Evolutionary conservation across 768 basidiomycete species (phyloP).

Genomic region (Agrocybe chaxingu): DNA sequence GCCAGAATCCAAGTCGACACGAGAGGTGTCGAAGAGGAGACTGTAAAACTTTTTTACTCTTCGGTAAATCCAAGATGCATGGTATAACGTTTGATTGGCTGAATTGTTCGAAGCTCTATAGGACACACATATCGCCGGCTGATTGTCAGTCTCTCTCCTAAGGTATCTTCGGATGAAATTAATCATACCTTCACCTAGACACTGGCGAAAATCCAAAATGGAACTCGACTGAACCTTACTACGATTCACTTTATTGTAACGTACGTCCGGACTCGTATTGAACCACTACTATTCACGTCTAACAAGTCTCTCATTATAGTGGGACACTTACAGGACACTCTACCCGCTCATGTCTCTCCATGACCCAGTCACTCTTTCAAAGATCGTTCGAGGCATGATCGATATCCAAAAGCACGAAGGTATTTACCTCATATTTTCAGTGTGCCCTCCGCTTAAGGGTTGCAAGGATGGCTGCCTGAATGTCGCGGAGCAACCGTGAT

Average conservation of each 20-base stretch:
- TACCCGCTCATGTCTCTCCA: slow-evolving; percentile 64
- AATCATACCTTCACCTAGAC: slow-evolving; percentile 30
- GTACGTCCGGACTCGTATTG: slow-evolving; percentile 26
- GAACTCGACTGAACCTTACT: slow-evolving; percentile 64
- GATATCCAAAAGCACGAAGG: slow-evolving; percentile 68
- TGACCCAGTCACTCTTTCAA: slow-evolving; percentile 55
- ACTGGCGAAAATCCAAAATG: slow-evolving; percentile 64
- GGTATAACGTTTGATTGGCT: not conserved
- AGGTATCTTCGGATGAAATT: not conserved
- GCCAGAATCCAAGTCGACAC: slow-evolving; percentile 52
- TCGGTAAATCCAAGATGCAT: slow-evolving; percentile 32
- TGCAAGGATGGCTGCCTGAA: slow-evolving; percentile 62
- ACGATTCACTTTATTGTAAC: slow-evolving; percentile 67
- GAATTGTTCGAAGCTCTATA: slow-evolving; percentile 38
- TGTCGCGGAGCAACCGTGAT: slow-evolving; percentile 53
- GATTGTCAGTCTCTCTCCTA: slow-evolving; percentile 43
- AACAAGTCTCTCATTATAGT: slow-evolving; percentile 27
- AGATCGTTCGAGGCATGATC: slow-evolving; percentile 62
- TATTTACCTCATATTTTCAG: slow-evolving; percentile 8
- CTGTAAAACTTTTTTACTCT: slow-evolving; percentile 55
- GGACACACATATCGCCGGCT: slow-evolving; percentile 61
- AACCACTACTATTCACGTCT: too few species aligned
- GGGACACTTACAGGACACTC: slow-evolving; percentile 65
- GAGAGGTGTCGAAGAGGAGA: slow-evolving; percentile 43
- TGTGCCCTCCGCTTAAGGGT: not conserved